Conservation (phyloP, 2,329 filamentous ascomycete genomes). For the Tolypocladium pustulatum region DNA sequence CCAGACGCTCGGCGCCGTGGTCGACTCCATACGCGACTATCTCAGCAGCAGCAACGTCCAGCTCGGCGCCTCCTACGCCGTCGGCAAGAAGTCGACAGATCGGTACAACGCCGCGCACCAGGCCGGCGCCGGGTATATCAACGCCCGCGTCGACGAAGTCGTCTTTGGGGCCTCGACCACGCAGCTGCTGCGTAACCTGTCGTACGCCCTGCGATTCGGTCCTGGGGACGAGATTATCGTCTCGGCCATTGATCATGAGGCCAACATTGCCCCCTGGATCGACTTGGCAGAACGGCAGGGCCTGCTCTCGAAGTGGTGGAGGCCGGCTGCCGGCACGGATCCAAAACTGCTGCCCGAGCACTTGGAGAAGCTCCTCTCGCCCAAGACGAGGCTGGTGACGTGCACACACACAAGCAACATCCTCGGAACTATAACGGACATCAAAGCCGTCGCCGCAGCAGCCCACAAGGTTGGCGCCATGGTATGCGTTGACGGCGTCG, state of each 20-base stretch:
- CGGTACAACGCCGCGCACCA: slow-evolving; percentile 49
- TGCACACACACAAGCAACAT: slow-evolving; percentile 69
- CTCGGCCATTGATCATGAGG: slow-evolving; percentile 66
- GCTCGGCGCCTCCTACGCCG: slow-evolving; percentile 58
- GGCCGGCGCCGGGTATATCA: slow-evolving; percentile 61
- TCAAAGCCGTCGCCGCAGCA: slow-evolving; percentile 34
- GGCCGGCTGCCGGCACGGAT: slow-evolving; percentile 34
- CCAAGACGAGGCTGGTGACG: slow-evolving; percentile 57
- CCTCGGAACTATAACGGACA: slow-evolving; percentile 58
- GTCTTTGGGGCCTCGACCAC: slow-evolving; percentile 67
- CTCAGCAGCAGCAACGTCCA: slow-evolving; percentile 62
- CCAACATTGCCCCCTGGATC: slow-evolving; percentile 66
- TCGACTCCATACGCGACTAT: slow-evolving; percentile 56
- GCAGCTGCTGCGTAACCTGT: slow-evolving; percentile 64
- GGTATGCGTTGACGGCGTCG: slow-evolving; percentile 65
- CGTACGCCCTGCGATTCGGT: slow-evolving; percentile 39
- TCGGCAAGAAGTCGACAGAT: slow-evolving; percentile 47
- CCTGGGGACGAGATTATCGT: slow-evolving; percentile 57
- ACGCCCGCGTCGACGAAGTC: slow-evolving; percentile 55
- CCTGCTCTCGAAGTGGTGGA: slow-evolving; percentile 62
- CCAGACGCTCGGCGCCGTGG: slow-evolving; percentile 56
- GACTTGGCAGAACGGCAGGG: slow-evolving; percentile 51
- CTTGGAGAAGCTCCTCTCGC: slow-evolving; percentile 47
- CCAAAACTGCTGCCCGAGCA: slow-evolving; percentile 48
- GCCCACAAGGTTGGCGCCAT: slow-evolving; percentile 44